These are phyloP conservation scores for Beauveria pseudobassiana DNA, from an alignment of 2,329 filamentous ascomycete genomes.

Conservation along the genomic window DNA sequence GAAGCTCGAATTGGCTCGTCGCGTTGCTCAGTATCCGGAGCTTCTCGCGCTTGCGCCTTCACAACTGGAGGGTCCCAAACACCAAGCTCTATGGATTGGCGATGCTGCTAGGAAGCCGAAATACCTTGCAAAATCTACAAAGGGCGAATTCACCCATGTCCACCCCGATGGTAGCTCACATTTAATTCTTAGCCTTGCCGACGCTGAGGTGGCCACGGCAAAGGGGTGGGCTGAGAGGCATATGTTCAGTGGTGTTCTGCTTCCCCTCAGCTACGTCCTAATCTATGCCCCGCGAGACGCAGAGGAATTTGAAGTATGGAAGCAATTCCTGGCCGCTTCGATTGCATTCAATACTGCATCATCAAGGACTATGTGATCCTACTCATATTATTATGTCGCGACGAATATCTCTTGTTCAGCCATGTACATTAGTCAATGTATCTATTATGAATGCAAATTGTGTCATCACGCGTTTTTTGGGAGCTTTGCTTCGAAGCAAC, in stretches of 20 bases:
- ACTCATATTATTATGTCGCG: background rate
- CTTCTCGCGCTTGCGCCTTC: background rate
- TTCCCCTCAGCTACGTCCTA: constrained; percentile 31
- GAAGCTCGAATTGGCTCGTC: constrained; percentile 19
- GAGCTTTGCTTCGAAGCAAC: too few species aligned
- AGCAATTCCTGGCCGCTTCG: constrained; percentile 17
- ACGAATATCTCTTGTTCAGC: background rate
- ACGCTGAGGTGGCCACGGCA: constrained; percentile 27
- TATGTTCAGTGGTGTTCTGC: constrained; percentile 16
- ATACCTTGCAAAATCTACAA: constrained; percentile 12
- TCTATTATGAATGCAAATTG: too few species aligned
- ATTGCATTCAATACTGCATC: constrained; percentile 13
- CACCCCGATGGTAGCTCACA: constrained; percentile 34
- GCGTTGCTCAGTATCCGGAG: constrained; percentile 4
- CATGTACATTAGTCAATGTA: background rate
- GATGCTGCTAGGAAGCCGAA: background rate
- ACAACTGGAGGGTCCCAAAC: constrained; percentile 6
- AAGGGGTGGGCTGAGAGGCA: constrained; percentile 35
- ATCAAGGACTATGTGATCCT: background rate
- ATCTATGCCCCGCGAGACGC: constrained; percentile 33
- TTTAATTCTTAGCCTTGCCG: constrained; percentile 28
- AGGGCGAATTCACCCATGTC: constrained; percentile 29
- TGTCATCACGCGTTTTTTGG: too few species aligned
- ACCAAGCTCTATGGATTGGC: constrained; percentile 9
- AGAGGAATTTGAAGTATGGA: constrained; percentile 24